Base-by-base conservation (phyloP, 2,329 filamentous ascomycete genomes). In the Xylaria sp. region DNA sequence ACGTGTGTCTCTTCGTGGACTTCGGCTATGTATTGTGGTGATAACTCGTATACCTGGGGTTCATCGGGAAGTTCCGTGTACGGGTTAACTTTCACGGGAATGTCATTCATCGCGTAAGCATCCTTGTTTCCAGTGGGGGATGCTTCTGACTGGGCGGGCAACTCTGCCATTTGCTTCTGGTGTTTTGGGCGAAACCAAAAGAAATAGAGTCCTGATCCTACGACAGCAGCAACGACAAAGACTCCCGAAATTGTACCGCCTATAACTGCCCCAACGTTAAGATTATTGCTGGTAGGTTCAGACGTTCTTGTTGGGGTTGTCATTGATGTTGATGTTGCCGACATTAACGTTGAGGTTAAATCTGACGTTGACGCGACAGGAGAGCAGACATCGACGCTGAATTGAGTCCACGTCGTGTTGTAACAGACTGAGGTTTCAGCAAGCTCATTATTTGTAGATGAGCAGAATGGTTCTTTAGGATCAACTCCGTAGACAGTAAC, bases 401-500 rank as follows among this genome's bases (percentile, higher is more conserved):
- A 69, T 13, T 61, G 67, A 11, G 36, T 13, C 67, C 67, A 69
- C 2, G 56, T 61, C 2, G 61, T 50, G 15, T 69, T 67, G 15
- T 69, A 69, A 47, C 67, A 69, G 39, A 44, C 42, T 7, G 17
- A n/a, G 4, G 29, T 10, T 29, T 61, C 31, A 36, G 60, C 67
- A 36, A 69, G 27, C 29, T 42, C 27, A 13, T 50, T 25, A 22
- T 61, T 53, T 50, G 56, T 47, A 45, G 64, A 57, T 10, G 61
- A 67, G 51, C 64, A 69, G 38, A 67, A 58, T 13, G 60, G 51
- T 17, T 64, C 64, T 22, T 61, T 27, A 3, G 47, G 29, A 11
- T 64, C 67, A 33, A 59, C 3, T 45, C 64, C 67, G 36, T 69
- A 69, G 20, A 69, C 61, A 6, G 67, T 69, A 39, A 55, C 67